Conservation (phyloP, 1,284 basidiomycete genomes). For the Cutaneotrichosporon mucoides region DNA sequence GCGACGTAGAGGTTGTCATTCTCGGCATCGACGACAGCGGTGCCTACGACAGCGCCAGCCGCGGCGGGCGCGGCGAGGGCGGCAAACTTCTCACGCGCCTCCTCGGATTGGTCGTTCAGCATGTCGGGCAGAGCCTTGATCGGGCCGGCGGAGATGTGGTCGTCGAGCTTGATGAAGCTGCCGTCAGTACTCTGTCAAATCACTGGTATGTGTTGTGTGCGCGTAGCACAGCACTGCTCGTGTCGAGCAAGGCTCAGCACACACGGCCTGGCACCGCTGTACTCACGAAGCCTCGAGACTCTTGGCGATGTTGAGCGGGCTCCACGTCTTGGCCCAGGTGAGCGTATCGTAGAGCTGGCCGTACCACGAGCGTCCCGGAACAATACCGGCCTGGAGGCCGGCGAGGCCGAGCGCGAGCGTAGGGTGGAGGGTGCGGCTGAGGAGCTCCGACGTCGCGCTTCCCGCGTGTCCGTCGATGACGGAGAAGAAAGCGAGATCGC, state of each 20-base stretch:
- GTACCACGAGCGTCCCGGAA: constrained; percentile 22
- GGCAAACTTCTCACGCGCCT: constrained; percentile 50
- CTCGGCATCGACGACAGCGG: constrained; percentile 78
- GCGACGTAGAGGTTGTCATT: constrained; percentile 80
- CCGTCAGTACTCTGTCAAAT: neutral
- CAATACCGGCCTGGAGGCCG: constrained; percentile 50
- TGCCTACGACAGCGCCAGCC: constrained; percentile 78
- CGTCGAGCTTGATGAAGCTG: constrained; percentile 52
- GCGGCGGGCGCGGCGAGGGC: constrained; percentile 73
- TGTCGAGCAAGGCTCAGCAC: too few relatives aligned
- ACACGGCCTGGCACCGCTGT: too few relatives aligned
- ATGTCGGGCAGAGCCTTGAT: constrained; percentile 51
- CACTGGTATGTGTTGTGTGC: too few relatives aligned
- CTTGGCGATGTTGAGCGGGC: constrained; percentile 27
- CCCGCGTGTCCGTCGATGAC: constrained; percentile 94
- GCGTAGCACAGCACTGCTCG: too few relatives aligned
- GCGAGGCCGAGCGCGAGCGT: constrained; percentile 75
- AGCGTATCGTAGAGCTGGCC: constrained; percentile 23
- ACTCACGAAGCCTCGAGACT: constrained; percentile 36
- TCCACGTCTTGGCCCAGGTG: constrained; percentile 28
- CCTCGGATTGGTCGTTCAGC: constrained; percentile 32
- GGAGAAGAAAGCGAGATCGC: constrained; percentile 75
- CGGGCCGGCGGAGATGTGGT: constrained; percentile 53
- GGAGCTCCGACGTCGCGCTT: constrained; percentile 73
- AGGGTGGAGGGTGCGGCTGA: constrained; percentile 80